Conservation (phyloP, 345 rosid species). For the Melaleuca quinquenervia region DNA sequence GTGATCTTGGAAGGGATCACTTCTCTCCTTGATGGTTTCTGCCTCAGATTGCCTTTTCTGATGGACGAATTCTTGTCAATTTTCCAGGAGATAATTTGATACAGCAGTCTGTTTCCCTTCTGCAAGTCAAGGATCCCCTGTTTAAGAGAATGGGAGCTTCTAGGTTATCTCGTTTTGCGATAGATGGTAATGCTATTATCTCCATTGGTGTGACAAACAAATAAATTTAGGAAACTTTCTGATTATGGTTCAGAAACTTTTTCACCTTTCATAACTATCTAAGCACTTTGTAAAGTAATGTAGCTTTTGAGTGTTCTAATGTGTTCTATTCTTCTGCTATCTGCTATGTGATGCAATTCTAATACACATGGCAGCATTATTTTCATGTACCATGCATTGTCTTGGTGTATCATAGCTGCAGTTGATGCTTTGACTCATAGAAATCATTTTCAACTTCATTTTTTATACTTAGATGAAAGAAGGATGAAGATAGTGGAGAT, state of each 20-base stretch:
- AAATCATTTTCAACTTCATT: background rate
- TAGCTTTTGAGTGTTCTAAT: background rate
- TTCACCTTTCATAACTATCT: background rate
- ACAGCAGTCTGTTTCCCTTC: conserved; percentile 75
- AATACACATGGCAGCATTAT: background rate
- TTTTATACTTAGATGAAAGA: conserved; percentile 45
- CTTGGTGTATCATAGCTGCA: background rate
- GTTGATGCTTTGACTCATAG: background rate
- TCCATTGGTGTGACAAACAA: background rate
- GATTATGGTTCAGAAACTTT: background rate
- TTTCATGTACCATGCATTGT: background rate
- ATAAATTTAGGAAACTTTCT: background rate
- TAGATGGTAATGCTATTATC: conserved; percentile 38
- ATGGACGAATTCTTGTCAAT: background rate
- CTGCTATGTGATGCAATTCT: background rate
- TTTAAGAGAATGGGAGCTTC: conserved; percentile 93
- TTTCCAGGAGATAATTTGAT: conserved; percentile 71
- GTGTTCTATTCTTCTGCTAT: background rate
- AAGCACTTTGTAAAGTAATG: background rate
- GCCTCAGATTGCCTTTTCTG: background rate
- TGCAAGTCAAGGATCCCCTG: conserved; percentile 87
- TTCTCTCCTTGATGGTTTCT: background rate
- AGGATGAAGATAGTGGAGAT: conserved; percentile 86
- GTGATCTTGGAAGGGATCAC: background rate
- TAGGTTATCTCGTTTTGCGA: conserved; percentile 72